Evolutionary conservation across 2,329 filamentous ascomycete genomes (phyloP).

Genomic region (Phoma sp.): DNA sequence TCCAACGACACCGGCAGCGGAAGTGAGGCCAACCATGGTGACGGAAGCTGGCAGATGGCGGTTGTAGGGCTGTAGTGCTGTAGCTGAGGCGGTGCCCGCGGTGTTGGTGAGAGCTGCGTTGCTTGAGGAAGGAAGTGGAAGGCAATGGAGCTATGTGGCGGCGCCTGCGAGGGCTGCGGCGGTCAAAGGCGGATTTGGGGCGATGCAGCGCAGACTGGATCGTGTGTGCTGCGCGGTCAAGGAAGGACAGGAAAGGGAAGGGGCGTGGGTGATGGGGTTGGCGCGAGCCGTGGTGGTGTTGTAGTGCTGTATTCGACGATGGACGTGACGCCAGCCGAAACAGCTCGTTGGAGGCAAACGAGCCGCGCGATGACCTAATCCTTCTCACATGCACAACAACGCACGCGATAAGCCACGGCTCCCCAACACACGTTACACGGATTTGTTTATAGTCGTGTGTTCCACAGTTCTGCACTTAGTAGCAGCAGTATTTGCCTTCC

Average conservation of each 20-base stretch:
- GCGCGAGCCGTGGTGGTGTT: conserved; percentile 37
- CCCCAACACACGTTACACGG: conserved; percentile 7
- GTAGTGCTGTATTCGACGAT: conserved; percentile 34
- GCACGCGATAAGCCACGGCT: conserved; percentile 16
- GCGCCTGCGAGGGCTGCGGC: conserved; percentile 37
- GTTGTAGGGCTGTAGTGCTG: conserved; percentile 19
- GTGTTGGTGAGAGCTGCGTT: conserved; percentile 30
- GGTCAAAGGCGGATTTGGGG: conserved; percentile 20
- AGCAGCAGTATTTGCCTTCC: neutral
- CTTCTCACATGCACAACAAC: conserved; percentile 16
- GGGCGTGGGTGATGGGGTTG: conserved; percentile 39
- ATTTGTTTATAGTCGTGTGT: neutral
- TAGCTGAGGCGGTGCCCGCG: conserved; percentile 22
- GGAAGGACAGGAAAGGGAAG: conserved; percentile 39
- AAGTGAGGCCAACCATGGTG: conserved; percentile 88
- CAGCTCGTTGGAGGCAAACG: conserved; percentile 23
- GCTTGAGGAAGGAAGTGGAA: conserved; percentile 44
- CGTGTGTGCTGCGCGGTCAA: conserved; percentile 31
- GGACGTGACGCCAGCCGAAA: conserved; percentile 32
- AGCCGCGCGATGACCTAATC: conserved; percentile 20
- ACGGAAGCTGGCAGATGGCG: conserved; percentile 19
- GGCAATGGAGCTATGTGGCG: conserved; percentile 46
- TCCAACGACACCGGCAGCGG: conserved; percentile 91
- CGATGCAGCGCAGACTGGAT: conserved; percentile 20
- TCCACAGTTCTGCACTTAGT: neutral